A percentile compares a stretch with the other conserved stretches of the same genome.
phyloP scores from a whole-genome alignment of 352 stramenopile genomes.

The Sclerospora graminicola region DNA sequence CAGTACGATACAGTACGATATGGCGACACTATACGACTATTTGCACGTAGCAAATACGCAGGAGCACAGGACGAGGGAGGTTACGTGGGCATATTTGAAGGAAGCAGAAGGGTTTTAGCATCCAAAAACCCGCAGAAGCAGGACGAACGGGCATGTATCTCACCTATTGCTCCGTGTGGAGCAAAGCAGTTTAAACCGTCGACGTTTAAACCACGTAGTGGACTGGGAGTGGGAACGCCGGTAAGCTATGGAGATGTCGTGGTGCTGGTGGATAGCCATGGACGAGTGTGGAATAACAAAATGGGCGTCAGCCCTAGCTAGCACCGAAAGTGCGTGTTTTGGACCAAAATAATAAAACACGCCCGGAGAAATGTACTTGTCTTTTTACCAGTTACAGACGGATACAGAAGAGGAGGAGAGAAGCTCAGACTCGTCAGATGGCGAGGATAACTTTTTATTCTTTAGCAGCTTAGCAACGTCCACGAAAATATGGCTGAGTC shows the following conservation, averaged over 20 bases:
- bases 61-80: constrained; percentile 17
- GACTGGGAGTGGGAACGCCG: constrained; percentile 37
- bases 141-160: constrained; percentile 51
- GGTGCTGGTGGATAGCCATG: constrained; percentile 59
- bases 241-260: constrained; percentile 77
- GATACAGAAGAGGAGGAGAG: constrained; percentile 25
- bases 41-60: constrained; percentile 50
- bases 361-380: constrained; percentile 71
- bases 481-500: constrained; percentile 62
- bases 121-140: constrained; percentile 58
- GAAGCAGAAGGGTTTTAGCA: constrained; percentile 41
- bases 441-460: constrained; percentile 56
- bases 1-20: constrained; percentile 63
- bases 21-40: constrained; percentile 59
- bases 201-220: constrained; percentile 57
- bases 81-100: constrained; percentile 66
- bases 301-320: constrained; percentile 61
- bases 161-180: constrained; percentile 30
- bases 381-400: constrained; percentile 52
- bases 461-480: constrained; percentile 46
- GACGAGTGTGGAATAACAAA: constrained; percentile 82
- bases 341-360: constrained; percentile 60
- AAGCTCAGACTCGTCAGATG: constrained; percentile 47
- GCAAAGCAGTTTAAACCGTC: constrained; percentile 38
- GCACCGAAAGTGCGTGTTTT: constrained; percentile 73